phyloP scores from a whole-genome alignment of 768 basidiomycete genomes.

The Tulasnella sp. region DNA sequence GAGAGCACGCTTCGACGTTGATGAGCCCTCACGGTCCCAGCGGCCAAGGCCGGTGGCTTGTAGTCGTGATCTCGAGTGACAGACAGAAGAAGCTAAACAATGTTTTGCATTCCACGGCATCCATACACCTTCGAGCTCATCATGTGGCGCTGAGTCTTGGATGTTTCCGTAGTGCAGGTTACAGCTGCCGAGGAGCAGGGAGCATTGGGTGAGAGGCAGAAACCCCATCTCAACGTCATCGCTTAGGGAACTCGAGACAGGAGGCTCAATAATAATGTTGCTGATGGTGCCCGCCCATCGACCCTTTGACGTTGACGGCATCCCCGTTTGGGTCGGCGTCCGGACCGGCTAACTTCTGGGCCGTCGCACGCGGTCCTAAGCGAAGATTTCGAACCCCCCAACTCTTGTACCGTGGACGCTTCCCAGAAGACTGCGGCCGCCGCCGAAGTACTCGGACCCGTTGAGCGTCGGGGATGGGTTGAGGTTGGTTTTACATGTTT shows the following conservation, averaged over 20 bases:
- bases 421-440: background rate
- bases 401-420: background rate
- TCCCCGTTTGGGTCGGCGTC: background rate
- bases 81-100: background rate
- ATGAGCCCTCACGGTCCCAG: background rate
- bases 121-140: background rate
- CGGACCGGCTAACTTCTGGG: background rate
- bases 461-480: background rate
- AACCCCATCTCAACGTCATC: background rate
- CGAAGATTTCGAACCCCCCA: background rate
- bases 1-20: background rate
- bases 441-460: background rate
- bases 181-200: background rate
- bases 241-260: too few species aligned
- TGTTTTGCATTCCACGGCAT: background rate
- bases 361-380: background rate
- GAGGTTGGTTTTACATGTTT: background rate
- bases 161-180: background rate
- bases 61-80: background rate
- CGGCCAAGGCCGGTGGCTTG: background rate
- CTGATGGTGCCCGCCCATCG: background rate
- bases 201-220: background rate
- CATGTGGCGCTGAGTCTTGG: background rate
- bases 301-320: background rate
- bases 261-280: background rate